A percentile compares a stretch with the other conserved stretches of the same genome.
These are phyloP conservation scores for Phytophthora capsici DNA, from an alignment of 352 stramenopile genomes.

Conservation along the genomic window DNA sequence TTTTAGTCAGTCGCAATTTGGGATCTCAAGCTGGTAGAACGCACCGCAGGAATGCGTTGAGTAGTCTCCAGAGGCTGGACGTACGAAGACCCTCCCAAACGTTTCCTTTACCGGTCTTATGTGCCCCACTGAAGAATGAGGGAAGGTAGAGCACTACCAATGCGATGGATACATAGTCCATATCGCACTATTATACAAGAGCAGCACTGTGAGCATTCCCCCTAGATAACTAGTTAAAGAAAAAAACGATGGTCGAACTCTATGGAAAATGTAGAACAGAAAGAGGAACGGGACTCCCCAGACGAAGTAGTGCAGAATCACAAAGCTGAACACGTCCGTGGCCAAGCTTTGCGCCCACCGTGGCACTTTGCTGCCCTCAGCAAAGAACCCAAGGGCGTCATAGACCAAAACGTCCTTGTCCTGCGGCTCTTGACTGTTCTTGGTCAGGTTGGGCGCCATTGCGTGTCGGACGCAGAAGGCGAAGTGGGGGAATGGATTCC, in stretches of 20 bases:
- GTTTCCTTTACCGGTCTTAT: conserved; percentile 46
- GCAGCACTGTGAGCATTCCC: background rate
- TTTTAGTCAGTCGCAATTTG: background rate
- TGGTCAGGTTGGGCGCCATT: conserved; percentile 21
- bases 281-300: conserved; percentile 40
- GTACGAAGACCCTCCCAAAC: conserved; percentile 46
- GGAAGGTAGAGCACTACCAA: conserved; percentile 54
- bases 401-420: conserved; percentile 36
- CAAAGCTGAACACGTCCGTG: conserved; percentile 44
- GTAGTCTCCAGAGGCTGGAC: conserved; percentile 42
- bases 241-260: background rate
- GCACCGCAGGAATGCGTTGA: conserved; percentile 43
- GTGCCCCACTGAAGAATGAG: conserved; percentile 47
- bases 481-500: conserved; percentile 7
- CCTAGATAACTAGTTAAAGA: too few species aligned
- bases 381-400: conserved; percentile 41
- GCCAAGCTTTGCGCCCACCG: conserved; percentile 34
- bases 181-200: conserved; percentile 28
- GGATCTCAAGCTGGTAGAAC: background rate
- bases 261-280: conserved; percentile 49
- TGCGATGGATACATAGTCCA: conserved; percentile 41
- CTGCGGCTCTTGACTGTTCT: background rate
- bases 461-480: background rate
- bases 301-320: conserved; percentile 58
- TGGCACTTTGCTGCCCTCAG: conserved; percentile 30